phyloP scores from a whole-genome alignment of 169 alveolate species.

The Eimeria acervulina region DNA sequence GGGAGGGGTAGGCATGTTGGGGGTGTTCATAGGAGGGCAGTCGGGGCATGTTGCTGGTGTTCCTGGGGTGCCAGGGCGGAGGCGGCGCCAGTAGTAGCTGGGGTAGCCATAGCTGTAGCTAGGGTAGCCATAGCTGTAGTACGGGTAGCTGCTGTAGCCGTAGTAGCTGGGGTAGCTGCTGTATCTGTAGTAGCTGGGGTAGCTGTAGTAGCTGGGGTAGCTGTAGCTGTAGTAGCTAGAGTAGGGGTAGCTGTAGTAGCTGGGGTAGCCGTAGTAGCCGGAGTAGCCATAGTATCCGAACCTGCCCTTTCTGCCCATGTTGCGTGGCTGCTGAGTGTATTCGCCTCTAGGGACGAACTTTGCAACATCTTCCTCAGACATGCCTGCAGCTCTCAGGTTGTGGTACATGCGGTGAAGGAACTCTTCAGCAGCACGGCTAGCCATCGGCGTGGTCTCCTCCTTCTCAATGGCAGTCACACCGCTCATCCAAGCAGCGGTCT shows the following conservation, averaged over 20 bases:
- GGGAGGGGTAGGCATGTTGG: background rate
- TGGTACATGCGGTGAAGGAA: conserved; percentile 42
- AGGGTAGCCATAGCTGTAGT: conserved; percentile 13
- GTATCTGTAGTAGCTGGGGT: background rate
- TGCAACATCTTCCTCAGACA: conserved; percentile 50
- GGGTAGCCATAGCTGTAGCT: conserved; percentile 40
- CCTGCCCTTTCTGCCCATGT: conserved; percentile 55
- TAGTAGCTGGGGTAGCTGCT: background rate
- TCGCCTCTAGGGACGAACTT: conserved; percentile 21
- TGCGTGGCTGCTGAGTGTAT: background rate
- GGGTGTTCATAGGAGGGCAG: background rate
- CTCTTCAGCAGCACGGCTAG: conserved; percentile 18
- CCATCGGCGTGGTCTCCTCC: conserved; percentile 22
- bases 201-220: conserved; percentile 45
- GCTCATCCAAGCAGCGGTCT: conserved; percentile 20
- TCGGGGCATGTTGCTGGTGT: background rate
- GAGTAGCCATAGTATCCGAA: conserved; percentile 8
- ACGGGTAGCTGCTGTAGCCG: background rate
- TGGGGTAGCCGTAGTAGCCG: background rate
- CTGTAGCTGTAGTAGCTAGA: background rate
- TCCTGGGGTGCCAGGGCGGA: background rate
- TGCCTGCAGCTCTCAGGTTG: conserved; percentile 53
- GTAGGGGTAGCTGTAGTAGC: background rate
- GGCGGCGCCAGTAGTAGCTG: conserved; percentile 53
- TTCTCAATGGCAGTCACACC: background rate